Percentiles rank a stretch among this genome's conserved stretches.
phyloP scores from a whole-genome alignment of 345 rosid genomes.

The Syzygium aqueum region DNA sequence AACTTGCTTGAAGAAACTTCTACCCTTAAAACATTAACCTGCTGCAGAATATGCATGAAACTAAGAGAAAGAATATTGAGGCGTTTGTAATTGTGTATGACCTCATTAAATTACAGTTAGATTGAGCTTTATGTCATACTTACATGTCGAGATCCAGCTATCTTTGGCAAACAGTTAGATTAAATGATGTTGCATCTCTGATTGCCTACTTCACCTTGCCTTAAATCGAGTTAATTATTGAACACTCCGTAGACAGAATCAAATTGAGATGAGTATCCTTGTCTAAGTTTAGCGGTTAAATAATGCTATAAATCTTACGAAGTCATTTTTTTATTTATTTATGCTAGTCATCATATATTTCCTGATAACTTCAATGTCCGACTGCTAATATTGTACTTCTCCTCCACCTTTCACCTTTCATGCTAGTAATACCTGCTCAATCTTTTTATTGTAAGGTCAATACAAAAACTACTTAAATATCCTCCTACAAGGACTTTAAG shows the following conservation, averaged over 20 bases:
- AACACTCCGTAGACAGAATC: neutral
- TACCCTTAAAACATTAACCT: neutral
- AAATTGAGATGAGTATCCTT: neutral
- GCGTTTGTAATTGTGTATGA: neutral
- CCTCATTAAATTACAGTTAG: neutral
- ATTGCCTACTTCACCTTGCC: neutral
- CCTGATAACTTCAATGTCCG: neutral
- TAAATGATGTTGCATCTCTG: neutral
- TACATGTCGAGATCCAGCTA: neutral
- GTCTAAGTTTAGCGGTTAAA: neutral
- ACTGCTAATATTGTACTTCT: neutral
- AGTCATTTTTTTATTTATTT: neutral
- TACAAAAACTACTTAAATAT: slow-evolving; percentile 73
- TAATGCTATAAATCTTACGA: neutral
- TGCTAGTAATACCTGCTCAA: neutral
- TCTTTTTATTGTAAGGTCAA: slow-evolving; percentile 41
- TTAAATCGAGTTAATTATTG: neutral
- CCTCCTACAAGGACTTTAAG: slow-evolving; percentile 85
- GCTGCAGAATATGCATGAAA: neutral
- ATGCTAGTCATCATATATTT: neutral
- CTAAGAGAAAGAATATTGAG: neutral
- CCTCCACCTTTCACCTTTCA: neutral
- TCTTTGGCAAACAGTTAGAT: neutral
- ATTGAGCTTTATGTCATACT: neutral
- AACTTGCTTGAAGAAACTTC: neutral